Conservation (phyloP, 495 filamentous ascomycete genomes). For the Hypoxylon lienhwacheense region DNA sequence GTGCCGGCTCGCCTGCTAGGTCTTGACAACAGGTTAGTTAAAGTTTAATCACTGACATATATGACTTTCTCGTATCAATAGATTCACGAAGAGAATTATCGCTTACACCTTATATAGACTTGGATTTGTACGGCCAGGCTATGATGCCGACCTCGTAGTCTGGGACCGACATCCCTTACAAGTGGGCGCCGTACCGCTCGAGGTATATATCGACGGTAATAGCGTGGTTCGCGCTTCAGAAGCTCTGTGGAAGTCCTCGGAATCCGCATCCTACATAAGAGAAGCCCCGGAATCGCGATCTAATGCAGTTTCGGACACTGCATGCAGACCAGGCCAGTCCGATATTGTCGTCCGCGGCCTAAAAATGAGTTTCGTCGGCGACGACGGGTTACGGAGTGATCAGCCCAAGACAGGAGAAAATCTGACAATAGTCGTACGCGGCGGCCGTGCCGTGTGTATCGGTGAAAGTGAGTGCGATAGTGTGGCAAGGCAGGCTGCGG, state of each 20-base stretch:
- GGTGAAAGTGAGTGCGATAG: slow-evolving; percentile 27
- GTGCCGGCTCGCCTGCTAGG: slow-evolving; percentile 53
- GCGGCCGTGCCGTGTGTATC: slow-evolving; percentile 46
- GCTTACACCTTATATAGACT: slow-evolving; percentile 26
- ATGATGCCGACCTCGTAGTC: slow-evolving; percentile 59
- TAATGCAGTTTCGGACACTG: slow-evolving; percentile 9
- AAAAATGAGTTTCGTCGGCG: slow-evolving; percentile 14
- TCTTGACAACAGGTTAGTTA: slow-evolving; percentile 40
- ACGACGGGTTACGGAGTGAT: slow-evolving; percentile 14
- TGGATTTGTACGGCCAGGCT: slow-evolving; percentile 52
- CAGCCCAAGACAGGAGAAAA: slow-evolving; percentile 24
- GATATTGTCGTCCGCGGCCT: slow-evolving; percentile 18
- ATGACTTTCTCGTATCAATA: neutral
- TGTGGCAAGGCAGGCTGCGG: slow-evolving; percentile 6
- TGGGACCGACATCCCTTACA: slow-evolving; percentile 58
- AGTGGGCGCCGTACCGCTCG: slow-evolving; percentile 54
- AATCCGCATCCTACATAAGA: neutral
- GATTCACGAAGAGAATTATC: neutral
- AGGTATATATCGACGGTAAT: slow-evolving; percentile 58
- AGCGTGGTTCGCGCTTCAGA: slow-evolving; percentile 22
- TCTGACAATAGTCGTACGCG: slow-evolving; percentile 42
- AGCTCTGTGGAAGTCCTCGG: slow-evolving; percentile 13
- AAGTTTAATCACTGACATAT: neutral
- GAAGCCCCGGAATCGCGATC: slow-evolving; percentile 36
- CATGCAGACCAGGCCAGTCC: slow-evolving; percentile 16